A percentile compares a stretch with the other conserved stretches of the same genome.
phyloP scores from a whole-genome alignment of 192 early-diverging fungal species.

The Linnemannia elongata region DNA sequence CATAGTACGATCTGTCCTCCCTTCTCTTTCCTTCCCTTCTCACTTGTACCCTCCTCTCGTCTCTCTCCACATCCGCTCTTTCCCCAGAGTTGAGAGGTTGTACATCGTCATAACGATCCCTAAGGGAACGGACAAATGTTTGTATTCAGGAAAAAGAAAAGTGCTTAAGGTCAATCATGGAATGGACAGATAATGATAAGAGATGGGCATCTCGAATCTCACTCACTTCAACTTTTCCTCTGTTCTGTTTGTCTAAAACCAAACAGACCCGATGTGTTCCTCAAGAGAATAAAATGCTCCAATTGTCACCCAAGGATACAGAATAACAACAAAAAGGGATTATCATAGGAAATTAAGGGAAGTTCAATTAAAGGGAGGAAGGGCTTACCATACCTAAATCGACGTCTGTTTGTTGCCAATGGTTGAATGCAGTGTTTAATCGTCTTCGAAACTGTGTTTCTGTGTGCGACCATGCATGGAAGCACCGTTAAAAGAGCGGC shows the following conservation, averaged over 20 bases:
- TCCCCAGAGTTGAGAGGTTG: conserved; percentile 47
- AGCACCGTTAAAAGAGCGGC: too few relatives aligned
- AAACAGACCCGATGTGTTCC: neutral
- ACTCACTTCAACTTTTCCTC: neutral
- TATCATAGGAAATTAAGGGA: neutral
- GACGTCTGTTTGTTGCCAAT: too few relatives aligned
- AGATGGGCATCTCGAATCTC: conserved; percentile 51
- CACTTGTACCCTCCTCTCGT: neutral
- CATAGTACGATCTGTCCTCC: conserved; percentile 29
- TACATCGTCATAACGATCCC: conserved; percentile 49
- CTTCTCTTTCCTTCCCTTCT: neutral
- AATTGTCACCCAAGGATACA: neutral
- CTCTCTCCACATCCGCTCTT: conserved; percentile 25
- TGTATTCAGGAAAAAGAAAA: conserved; percentile 8
- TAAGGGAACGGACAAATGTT: conserved; percentile 19
- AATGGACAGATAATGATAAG: conserved; percentile 29
- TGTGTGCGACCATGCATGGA: too few relatives aligned
- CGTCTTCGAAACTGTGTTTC: too few relatives aligned
- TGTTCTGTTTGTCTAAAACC: neutral
- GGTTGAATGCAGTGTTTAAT: too few relatives aligned
- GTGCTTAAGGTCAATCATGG: neutral
- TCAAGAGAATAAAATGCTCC: neutral
- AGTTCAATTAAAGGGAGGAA: neutral
- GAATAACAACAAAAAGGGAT: neutral
- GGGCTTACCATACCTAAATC: neutral